These are phyloP conservation scores for Citrus inodora DNA, from an alignment of 345 rosid genomes.

Conservation along the genomic window DNA sequence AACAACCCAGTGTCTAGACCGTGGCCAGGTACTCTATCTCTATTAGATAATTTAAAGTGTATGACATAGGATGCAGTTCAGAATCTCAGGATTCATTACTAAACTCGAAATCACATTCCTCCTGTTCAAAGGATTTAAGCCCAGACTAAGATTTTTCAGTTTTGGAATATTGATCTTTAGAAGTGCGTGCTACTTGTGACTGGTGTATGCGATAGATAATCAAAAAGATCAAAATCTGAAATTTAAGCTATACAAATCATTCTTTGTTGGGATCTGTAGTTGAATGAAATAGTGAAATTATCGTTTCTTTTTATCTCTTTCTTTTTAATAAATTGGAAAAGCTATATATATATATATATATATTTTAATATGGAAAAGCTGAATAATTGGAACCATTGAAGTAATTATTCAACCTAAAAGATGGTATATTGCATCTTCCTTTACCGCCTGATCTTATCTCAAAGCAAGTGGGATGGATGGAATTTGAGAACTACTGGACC, in stretches of 20 bases:
- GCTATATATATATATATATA: no score
- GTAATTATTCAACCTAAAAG: background rate
- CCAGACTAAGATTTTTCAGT: background rate
- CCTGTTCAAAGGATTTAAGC: background rate
- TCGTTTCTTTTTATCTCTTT: background rate
- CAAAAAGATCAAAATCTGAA: background rate
- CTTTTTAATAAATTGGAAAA: no score
- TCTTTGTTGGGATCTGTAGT: background rate
- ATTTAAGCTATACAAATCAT: background rate
- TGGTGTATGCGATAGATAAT: background rate
- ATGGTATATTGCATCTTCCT: background rate
- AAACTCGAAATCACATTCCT: background rate
- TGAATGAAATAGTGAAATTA: background rate
- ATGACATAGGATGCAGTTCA: background rate
- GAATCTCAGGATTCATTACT: background rate
- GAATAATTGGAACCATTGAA: background rate
- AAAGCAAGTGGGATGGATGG: background rate
- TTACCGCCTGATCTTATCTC: background rate
- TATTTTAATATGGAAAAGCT: background rate
- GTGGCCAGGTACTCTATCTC: conserved; percentile 74
- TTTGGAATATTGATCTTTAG: background rate
- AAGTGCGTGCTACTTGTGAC: background rate
- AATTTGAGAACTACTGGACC: background rate
- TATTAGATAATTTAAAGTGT: background rate
- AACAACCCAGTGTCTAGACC: conserved; percentile 44